Evolutionary conservation across 495 filamentous ascomycete genomes (phyloP).

Genomic region (Neurospora pannonica): DNA sequence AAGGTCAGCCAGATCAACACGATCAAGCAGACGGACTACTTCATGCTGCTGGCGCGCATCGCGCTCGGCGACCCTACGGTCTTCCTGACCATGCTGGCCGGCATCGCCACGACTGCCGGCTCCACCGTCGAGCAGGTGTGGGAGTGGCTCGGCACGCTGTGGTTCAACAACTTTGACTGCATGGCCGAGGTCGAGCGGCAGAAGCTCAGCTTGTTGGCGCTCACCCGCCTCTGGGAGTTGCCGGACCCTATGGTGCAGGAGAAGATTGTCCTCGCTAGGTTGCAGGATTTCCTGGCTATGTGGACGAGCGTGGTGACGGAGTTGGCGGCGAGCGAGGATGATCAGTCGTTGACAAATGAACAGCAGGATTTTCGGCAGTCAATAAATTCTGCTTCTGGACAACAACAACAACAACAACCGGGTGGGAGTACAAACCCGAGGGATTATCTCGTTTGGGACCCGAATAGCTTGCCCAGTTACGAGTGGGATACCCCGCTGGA

Average conservation of each 20-base stretch:
- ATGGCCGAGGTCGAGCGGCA: constrained; percentile 63
- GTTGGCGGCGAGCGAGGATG: constrained; percentile 22
- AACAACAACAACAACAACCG: not conserved
- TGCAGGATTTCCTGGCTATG: constrained; percentile 47
- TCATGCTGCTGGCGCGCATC: constrained; percentile 72
- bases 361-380: not conserved
- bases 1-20: constrained; percentile 53
- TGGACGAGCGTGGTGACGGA: constrained; percentile 41
- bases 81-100: constrained; percentile 49
- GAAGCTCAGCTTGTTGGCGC: constrained; percentile 73
- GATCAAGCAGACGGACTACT: constrained; percentile 71
- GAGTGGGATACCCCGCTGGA: constrained; percentile 63
- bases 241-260: constrained; percentile 35
- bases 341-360: not conserved
- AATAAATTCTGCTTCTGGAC: not conserved
- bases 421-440: not conserved
- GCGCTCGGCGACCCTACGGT: constrained; percentile 57
- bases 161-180: constrained; percentile 80
- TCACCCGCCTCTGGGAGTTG: constrained; percentile 70
- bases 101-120: constrained; percentile 20
- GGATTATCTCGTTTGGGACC: constrained; percentile 51
- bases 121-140: constrained; percentile 38
- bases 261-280: constrained; percentile 31
- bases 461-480: constrained; percentile 51
- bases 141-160: constrained; percentile 73